Evolutionary conservation across 148 eudicot species (phyloP).

Genomic region (Vaccinium myrtillus): DNA sequence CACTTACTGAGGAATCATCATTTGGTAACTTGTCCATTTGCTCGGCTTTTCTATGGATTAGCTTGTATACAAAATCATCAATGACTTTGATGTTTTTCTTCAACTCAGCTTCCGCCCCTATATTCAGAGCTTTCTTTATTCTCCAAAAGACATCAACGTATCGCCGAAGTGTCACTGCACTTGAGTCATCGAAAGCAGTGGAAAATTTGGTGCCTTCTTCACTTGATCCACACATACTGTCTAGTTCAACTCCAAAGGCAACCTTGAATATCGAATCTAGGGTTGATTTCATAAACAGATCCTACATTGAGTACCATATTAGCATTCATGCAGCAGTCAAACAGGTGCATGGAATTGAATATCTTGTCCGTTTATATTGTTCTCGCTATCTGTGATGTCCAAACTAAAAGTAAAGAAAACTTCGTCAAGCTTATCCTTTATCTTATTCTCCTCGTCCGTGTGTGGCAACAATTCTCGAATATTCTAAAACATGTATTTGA

Average conservation of each 20-base stretch:
- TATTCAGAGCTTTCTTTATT: slow-evolving; percentile 54
- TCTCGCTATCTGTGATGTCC: background rate
- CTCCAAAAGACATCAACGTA: slow-evolving; percentile 63
- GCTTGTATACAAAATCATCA: slow-evolving; percentile 48
- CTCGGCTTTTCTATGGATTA: slow-evolving; percentile 46
- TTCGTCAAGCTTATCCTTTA: background rate
- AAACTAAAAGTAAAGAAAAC: background rate
- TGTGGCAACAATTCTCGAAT: background rate
- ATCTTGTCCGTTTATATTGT: background rate
- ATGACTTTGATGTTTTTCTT: slow-evolving; percentile 36
- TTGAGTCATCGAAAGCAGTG: slow-evolving; percentile 65
- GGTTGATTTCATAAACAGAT: slow-evolving; percentile 72
- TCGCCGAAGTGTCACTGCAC: slow-evolving; percentile 43
- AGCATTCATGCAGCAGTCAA: background rate
- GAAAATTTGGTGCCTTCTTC: slow-evolving; percentile 56
- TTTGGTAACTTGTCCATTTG: slow-evolving; percentile 25
- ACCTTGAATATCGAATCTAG: slow-evolving; percentile 73
- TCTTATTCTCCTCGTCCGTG: background rate
- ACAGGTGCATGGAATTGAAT: background rate
- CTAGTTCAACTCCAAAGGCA: slow-evolving; percentile 64
- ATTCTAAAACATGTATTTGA: background rate
- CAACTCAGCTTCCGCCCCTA: slow-evolving; percentile 55
- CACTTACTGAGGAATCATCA: slow-evolving; percentile 36
- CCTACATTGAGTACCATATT: slow-evolving; percentile 34
- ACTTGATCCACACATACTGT: slow-evolving; percentile 59